Evolutionary conservation across 2,329 filamentous ascomycete species (phyloP).

Genomic region (Cladosporium cucumerinum): DNA sequence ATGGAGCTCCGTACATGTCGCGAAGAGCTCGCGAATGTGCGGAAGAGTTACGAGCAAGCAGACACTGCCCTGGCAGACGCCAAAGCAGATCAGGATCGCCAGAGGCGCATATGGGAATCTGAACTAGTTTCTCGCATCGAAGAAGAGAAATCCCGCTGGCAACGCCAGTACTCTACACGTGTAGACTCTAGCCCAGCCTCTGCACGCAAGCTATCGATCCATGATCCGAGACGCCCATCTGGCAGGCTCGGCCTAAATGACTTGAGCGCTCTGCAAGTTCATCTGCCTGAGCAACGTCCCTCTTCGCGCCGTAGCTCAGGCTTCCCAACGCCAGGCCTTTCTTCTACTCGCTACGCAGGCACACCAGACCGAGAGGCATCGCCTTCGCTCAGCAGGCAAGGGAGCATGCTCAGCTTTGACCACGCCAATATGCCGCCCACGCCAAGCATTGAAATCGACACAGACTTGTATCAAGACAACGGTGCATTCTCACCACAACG

Average conservation of each 20-base stretch:
- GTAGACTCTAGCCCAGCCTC: conserved; percentile 37
- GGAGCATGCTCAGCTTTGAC: conserved; percentile 42
- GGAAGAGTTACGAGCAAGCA: conserved; percentile 61
- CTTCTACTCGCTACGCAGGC: conserved; percentile 20
- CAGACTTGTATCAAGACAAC: conserved; percentile 55
- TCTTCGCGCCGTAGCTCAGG: conserved; percentile 33
- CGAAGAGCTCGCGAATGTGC: conserved; percentile 59
- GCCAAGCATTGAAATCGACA: conserved; percentile 48
- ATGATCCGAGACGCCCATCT: conserved; percentile 34
- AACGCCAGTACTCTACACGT: conserved; percentile 38
- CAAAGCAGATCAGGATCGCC: conserved; percentile 54
- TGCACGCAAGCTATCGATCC: conserved; percentile 39
- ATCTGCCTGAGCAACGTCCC: conserved; percentile 24
- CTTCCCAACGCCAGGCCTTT: conserved; percentile 21
- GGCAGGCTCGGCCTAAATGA: conserved; percentile 30
- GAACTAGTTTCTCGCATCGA: conserved; percentile 59
- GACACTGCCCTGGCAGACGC: conserved; percentile 62
- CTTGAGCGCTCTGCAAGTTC: conserved; percentile 22
- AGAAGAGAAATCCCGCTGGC: conserved; percentile 62
- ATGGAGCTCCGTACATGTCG: conserved; percentile 61
- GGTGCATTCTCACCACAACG: conserved; percentile 63
- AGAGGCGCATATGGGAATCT: conserved; percentile 57
- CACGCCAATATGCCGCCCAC: conserved; percentile 38
- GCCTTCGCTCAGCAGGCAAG: conserved; percentile 41
- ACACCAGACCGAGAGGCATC: conserved; percentile 25